Percentiles rank a stretch among this genome's conserved stretches.
phyloP scores from a whole-genome alignment of 108 stramenopile genomes.

The Pelagomonas calceolata region DNA sequence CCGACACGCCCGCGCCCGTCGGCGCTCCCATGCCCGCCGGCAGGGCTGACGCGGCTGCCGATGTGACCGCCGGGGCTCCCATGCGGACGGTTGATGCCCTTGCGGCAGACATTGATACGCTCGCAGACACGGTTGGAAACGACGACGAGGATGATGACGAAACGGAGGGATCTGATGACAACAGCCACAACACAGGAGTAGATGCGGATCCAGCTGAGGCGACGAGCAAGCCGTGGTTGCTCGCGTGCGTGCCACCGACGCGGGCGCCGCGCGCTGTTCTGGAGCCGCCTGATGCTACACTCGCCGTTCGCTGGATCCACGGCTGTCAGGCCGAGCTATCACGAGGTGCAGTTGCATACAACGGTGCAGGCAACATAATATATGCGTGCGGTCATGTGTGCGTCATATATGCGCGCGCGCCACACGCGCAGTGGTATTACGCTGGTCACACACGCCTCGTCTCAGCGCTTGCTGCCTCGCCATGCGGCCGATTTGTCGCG shows the following conservation, averaged over 20 bases:
- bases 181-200: no score
- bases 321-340: constrained; percentile 25
- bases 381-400: constrained; percentile 28
- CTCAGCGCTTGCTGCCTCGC: constrained; percentile 24
- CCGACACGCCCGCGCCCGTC: constrained; percentile 10
- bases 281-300: constrained; percentile 8
- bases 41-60: constrained; percentile 11
- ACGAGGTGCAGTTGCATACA: constrained; percentile 36
- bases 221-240: constrained; percentile 20
- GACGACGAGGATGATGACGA: neutral
- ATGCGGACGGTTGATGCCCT: neutral
- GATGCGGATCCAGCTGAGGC: neutral
- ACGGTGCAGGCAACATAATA: constrained; percentile 24
- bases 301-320: constrained; percentile 38
- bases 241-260: constrained; percentile 15
- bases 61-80: neutral
- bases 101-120: no score
- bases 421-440: constrained; percentile 36
- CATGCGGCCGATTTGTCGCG: constrained; percentile 22
- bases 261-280: constrained; percentile 4
- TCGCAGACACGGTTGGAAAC: no score
- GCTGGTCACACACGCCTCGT: constrained; percentile 41
- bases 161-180: neutral
- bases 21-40: constrained; percentile 7
- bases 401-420: constrained; percentile 26